Percentiles rank a stretch among this genome's conserved stretches.
Evolutionary conservation across 192 early-diverging fungal species (phyloP).

Genomic region (Podila epigama): DNA sequence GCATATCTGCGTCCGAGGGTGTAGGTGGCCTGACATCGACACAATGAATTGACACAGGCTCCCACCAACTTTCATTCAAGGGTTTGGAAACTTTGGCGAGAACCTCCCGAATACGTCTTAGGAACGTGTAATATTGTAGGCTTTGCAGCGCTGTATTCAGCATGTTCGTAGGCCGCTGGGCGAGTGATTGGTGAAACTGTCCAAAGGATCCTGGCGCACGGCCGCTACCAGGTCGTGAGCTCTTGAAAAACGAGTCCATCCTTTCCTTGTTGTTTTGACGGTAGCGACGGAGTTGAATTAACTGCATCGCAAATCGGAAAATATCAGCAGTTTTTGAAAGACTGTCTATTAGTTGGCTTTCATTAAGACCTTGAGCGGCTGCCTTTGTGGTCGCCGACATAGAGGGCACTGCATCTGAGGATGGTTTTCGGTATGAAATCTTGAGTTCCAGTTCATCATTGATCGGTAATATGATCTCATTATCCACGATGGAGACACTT

Average conservation of each 20-base stretch:
- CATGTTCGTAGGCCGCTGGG: conserved; percentile 27
- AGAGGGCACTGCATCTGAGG: neutral
- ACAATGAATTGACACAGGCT: conserved; percentile 21
- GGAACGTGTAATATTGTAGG: conserved; percentile 35
- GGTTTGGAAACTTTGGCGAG: conserved; percentile 20
- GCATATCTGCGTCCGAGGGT: neutral
- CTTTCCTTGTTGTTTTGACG: conserved; percentile 46
- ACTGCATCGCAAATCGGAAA: conserved; percentile 23
- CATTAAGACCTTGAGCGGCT: neutral
- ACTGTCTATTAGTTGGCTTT: neutral
- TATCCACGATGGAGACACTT: conserved; percentile 40
- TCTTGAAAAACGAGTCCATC: conserved; percentile 41
- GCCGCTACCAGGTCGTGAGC: conserved; percentile 38
- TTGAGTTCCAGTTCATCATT: conserved; percentile 49
- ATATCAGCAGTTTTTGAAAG: conserved; percentile 19
- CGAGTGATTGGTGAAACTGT: conserved; percentile 36
- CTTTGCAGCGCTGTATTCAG: conserved; percentile 21
- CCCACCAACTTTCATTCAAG: conserved; percentile 36
- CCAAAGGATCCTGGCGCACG: conserved; percentile 26
- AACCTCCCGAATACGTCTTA: conserved; percentile 18
- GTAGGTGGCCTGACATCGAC: conserved; percentile 22
- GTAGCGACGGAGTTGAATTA: conserved; percentile 29
- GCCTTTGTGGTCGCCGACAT: neutral
- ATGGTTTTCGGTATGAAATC: conserved; percentile 22
- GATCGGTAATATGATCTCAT: conserved; percentile 35